phyloP scores from a whole-genome alignment of 2,329 filamentous ascomycete species.

The Pseudodiploospora longispora region DNA sequence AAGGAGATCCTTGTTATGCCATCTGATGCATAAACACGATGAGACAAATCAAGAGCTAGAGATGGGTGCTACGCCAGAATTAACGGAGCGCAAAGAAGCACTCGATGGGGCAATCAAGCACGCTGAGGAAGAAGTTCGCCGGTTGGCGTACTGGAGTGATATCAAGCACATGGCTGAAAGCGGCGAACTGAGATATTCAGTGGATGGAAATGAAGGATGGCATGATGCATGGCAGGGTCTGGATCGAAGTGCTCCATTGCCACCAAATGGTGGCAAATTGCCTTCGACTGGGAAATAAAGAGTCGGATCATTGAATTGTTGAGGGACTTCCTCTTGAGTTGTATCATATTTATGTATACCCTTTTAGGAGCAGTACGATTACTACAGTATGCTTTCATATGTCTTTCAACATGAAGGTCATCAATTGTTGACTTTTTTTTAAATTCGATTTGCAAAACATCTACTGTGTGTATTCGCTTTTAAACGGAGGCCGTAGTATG shows the following conservation, averaged over 20 bases:
- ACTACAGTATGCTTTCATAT: too few species aligned
- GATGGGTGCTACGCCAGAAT: conserved; percentile 25
- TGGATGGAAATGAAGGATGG: conserved; percentile 21
- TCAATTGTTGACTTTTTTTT: too few species aligned
- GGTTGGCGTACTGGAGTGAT: conserved; percentile 83
- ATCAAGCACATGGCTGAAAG: conserved; percentile 59
- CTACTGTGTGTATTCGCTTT: too few species aligned
- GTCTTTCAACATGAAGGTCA: too few species aligned
- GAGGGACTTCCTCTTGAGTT: too few species aligned
- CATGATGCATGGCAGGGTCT: conserved; percentile 41
- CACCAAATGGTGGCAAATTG: conserved; percentile 23
- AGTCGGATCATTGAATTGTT: too few species aligned
- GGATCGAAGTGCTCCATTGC: conserved; percentile 43
- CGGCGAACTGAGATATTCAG: conserved; percentile 38
- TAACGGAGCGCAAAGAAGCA: conserved; percentile 48
- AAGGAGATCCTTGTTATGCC: conserved; percentile 64
- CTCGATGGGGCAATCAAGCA: conserved; percentile 67
- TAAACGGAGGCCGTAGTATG: too few species aligned
- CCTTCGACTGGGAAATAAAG: not conserved
- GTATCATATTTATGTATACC: too few species aligned
- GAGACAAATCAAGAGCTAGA: conserved; percentile 32
- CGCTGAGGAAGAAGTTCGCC: conserved; percentile 72
- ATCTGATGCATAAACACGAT: conserved; percentile 53
- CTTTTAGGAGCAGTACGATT: too few species aligned
- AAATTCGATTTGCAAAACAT: too few species aligned